Percentiles rank a stretch among this genome's conserved stretches.
These are phyloP conservation scores for Monosiga brevicollis DNA, from an alignment of 78 protist species.

Conservation along the genomic window DNA sequence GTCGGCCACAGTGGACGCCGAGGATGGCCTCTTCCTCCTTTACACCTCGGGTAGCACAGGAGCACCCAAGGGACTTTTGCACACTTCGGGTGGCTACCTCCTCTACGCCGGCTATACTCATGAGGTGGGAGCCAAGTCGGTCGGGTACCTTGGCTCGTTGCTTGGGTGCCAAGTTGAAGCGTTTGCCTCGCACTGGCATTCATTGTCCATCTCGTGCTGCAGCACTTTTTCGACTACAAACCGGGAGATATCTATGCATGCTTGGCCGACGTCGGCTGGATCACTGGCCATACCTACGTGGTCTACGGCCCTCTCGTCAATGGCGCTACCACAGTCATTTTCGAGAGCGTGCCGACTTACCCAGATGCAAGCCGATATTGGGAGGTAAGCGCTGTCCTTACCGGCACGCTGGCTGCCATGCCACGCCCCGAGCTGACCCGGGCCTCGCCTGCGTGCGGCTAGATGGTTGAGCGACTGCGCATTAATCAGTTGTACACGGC, in stretches of 20 bases:
- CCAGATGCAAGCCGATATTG: conserved; percentile 78
- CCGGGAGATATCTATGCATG: conserved; percentile 79
- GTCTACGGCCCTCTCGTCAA: conserved; percentile 87
- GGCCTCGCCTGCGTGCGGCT: conserved; percentile 36
- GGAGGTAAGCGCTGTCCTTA: conserved; percentile 40
- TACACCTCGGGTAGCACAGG: conserved; percentile 94
- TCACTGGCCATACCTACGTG: conserved; percentile 83
- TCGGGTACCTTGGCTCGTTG: too few species aligned
- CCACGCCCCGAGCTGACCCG: conserved; percentile 88
- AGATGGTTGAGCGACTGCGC: conserved; percentile 58
- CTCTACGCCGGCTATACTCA: too few species aligned
- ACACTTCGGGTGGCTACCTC: too few species aligned
- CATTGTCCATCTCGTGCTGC: too few species aligned
- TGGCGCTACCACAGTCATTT: conserved; percentile 81
- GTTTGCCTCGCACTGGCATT: too few species aligned
- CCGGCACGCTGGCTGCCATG: conserved; percentile 60
- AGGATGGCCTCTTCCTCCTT: conserved; percentile 84
- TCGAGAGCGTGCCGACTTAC: conserved; percentile 77
- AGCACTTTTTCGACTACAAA: conserved; percentile 74
- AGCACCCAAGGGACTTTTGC: conserved; percentile 87
- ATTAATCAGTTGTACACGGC: conserved; percentile 84
- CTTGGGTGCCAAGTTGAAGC: too few species aligned
- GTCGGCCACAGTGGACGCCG: conserved; percentile 55
- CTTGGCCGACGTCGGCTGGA: conserved; percentile 77
- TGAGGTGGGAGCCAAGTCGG: too few species aligned